phyloP scores from a whole-genome alignment of 257 asterid species.

The Nicotiana undulata region DNA sequence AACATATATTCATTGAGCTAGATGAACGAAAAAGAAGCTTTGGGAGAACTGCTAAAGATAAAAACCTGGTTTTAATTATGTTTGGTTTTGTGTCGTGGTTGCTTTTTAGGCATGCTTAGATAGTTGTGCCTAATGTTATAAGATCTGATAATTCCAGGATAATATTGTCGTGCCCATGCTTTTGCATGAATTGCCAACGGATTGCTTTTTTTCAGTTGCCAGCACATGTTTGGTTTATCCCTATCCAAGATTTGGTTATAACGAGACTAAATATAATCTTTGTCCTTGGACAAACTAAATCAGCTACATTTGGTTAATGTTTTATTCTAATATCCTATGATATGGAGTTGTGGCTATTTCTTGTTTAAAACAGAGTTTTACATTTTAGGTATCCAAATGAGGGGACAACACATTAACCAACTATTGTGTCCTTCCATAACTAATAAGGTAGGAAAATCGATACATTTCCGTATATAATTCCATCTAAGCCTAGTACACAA shows the following conservation, averaged over 20 bases:
- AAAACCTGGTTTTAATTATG: neutral
- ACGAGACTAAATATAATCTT: neutral
- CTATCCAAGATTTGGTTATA: neutral
- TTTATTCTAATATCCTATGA: neutral
- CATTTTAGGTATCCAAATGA: neutral
- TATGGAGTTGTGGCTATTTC: neutral
- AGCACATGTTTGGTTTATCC: slow-evolving; percentile 3
- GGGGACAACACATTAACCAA: neutral
- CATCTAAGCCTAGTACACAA: too few relatives aligned
- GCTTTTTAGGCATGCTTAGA: slow-evolving; percentile 11
- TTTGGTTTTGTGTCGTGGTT: slow-evolving; percentile 1
- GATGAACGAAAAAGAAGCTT: slow-evolving; percentile 1
- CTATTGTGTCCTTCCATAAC: neutral
- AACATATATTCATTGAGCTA: neutral
- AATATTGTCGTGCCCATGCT: neutral
- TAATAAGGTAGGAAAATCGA: neutral
- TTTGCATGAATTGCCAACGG: neutral
- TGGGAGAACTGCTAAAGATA: neutral
- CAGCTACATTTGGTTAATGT: neutral
- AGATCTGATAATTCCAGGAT: neutral
- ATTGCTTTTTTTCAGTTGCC: neutral
- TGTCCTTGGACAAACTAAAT: too few relatives aligned
- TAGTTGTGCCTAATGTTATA: neutral
- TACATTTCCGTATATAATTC: neutral
- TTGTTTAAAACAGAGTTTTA: neutral